These are phyloP conservation scores for Apiotrichum porosum DNA, from an alignment of 1,284 basidiomycete species.

Conservation along the genomic window DNA sequence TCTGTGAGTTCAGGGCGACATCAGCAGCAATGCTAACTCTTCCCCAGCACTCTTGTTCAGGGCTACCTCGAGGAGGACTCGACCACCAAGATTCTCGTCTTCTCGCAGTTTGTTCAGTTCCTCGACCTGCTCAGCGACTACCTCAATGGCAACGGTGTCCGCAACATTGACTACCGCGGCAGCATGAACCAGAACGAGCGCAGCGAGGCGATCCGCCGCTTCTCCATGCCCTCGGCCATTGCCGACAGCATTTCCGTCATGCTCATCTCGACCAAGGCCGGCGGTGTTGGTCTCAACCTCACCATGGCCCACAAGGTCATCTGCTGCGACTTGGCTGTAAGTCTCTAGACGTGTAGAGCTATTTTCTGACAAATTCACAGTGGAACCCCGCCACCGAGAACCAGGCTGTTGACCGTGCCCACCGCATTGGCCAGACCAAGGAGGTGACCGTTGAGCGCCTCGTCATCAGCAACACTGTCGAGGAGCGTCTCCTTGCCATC, in stretches of 20 bases:
- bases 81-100: conserved; percentile 34
- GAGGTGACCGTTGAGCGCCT: conserved; percentile 80
- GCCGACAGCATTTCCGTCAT: conserved; percentile 34
- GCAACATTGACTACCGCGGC: conserved; percentile 39
- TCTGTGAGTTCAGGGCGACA: conserved; percentile 29
- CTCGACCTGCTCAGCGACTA: conserved; percentile 35
- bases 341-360: not conserved
- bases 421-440: conserved; percentile 85
- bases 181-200: conserved; percentile 37
- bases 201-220: conserved; percentile 33
- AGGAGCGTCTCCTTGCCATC: conserved; percentile 25
- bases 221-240: conserved; percentile 25
- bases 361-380: not conserved
- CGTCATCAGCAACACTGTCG: conserved; percentile 52
- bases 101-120: conserved; percentile 44
- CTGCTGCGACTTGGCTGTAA: conserved; percentile 14
- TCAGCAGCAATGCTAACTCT: too few species aligned
- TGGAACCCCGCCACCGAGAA: conserved; percentile 47
- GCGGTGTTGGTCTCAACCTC: conserved; percentile 42
- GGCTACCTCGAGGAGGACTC: conserved; percentile 26
- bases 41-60: conserved; percentile 27
- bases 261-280: conserved; percentile 48
- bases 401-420: conserved; percentile 53
- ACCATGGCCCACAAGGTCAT: conserved; percentile 40
- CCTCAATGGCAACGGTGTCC: conserved; percentile 26